Conservation (phyloP, 345 rosid species). For the Eucalyptus polybractea region DNA sequence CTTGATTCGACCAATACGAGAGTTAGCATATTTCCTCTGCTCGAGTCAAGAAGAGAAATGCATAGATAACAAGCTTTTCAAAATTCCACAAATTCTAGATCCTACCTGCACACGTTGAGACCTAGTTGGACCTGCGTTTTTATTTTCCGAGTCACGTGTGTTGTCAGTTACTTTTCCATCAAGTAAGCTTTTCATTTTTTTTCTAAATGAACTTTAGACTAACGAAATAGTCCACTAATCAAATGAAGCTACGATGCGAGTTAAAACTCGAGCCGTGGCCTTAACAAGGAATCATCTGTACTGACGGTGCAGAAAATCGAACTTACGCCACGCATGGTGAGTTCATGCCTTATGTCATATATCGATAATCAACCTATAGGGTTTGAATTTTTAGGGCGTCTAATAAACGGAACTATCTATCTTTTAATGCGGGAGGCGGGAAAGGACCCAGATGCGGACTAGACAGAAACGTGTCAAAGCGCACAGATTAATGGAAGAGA, state of each 20-base stretch:
- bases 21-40: not conserved
- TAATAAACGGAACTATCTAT: not conserved
- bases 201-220: not conserved
- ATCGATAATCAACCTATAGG: not conserved
- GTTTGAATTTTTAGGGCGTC: not conserved
- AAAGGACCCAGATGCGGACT: not conserved
- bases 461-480: not conserved
- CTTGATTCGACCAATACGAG: not conserved
- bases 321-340: not conserved
- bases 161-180: not conserved
- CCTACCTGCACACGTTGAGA: not conserved
- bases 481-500: not conserved
- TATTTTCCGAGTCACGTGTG: not conserved
- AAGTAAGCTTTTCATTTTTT: not conserved
- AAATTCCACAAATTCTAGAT: not conserved
- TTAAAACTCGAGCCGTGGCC: not conserved
- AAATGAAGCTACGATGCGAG: not conserved
- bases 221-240: not conserved
- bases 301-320: not conserved
- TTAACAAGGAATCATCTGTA: not conserved
- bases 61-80: not conserved
- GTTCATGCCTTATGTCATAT: not conserved
- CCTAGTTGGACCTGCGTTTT: not conserved
- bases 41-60: not conserved
- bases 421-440: not conserved